Base-by-base conservation (phyloP, 2,329 filamentous ascomycete species). In the Annulohypoxylon truncatum region DNA sequence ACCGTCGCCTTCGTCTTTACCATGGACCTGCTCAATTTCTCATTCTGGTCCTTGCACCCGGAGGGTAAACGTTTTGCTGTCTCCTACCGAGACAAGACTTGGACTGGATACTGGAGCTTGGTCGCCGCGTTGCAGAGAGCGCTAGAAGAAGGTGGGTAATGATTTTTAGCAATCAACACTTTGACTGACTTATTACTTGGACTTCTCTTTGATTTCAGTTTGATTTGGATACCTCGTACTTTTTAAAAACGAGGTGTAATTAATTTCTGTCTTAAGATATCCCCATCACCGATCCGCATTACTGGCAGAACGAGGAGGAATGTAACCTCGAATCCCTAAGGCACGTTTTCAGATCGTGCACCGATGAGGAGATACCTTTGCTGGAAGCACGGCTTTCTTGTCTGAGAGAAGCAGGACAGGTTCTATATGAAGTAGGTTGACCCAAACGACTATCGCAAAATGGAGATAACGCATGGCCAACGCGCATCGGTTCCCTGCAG, bases 11-110 rank as follows among this genome's bases (percentile, higher is more conserved):
- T 99, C 77, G 95, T 99, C 73, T 98, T 99, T 77, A 93, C 92
- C 18, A 97, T 99, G 93, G 96, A 99, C 77, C 79, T 99, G 26
- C 82, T 99, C 53, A 99, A 99, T 77, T 99, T 98, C 77, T 96
- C 91, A 20, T 99, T 99, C 78, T 99, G 96, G 96, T 96, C 93
- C 12, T 90, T 92, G 55, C 76, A 80, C 46, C 79, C 83, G 0
- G 89, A 92, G 9, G 85, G 89, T 4, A 89, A 95, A 73, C 85
- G 93, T 9, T 99, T 95, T 78, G 87, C 91, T 8, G 86, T 99
- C 42, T 90, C 92, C 61, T 98, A 97, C 79, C 87, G 86, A 47
- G 94, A 89, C 26, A 90, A 88, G 78, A 88, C 80, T 61, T 98
- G 94, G 93, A 97, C 94, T 0, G 96, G 96, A 2, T 99, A 99